Evolutionary conservation across 1,139 yeast species (phyloP), one percentile per base, ranked within the genome.

Genomic region (Saccharomyces hybrid): DNA sequence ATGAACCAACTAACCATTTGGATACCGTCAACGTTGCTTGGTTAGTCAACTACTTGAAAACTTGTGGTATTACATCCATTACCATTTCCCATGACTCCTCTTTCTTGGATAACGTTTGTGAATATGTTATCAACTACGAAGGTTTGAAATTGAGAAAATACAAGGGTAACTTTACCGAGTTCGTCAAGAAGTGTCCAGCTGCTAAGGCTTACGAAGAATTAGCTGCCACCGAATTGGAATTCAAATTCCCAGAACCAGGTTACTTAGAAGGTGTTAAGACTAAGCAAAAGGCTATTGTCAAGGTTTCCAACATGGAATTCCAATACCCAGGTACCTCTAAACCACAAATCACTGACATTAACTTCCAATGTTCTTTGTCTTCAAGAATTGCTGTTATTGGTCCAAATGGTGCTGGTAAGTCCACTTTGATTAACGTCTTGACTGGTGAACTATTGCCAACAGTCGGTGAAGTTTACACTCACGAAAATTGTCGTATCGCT

Each of bases 351-450:
- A 64, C 73, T 61, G 88, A 86, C 78, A 86, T 93, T 68, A 85
- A 85, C 76, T 93, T 91, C 96, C 98, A 91, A 83, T 89, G 96
- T 82, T 93, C 99, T 64, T 82, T 93, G 74, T 91, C 98, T 61
- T 93, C 99, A 52, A 91, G 99, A 85, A 91, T 93, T 86, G 99
- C 99, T 68, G 98, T 93, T 76, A 89, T 93, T 80, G 99, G 99
- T 79, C 98, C 98, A 76, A 93, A 93, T 78, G 99, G 99, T 86
- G 98, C 98, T 74, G 99, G 98, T 87, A 93, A 93, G 81, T 91
- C 98, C 62, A 93, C 98, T 69, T 85, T 93, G 80, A 90, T 93
- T 76, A 93, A 93, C 76, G 97, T 91, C 61, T 85, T 93, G 80
- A 93, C 99, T 68, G 99, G 99, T 88, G 99, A 93, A 83, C 86